Base-by-base conservation (phyloP, 495 filamentous ascomycete genomes). In the Letharia lupina region DNA sequence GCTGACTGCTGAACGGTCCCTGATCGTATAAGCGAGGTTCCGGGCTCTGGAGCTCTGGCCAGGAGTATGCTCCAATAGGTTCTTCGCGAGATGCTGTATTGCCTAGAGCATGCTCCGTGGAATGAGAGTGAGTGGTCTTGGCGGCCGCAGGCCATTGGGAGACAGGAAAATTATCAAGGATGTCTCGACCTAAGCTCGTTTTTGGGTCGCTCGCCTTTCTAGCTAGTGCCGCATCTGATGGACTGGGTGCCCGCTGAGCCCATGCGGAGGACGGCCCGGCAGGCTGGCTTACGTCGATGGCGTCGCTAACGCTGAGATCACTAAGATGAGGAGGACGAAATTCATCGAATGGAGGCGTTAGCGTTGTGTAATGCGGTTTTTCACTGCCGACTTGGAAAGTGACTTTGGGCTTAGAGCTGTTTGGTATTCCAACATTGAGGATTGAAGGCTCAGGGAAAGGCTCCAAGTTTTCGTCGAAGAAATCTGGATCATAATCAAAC, bases 221-320 rank as follows among this genome's bases (percentile, higher is more conserved):
- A 31, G 73, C 73, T 60, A 75, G 64, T 18, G 73, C 73, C 28
- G 73, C 71, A 68, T 75, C 73, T 50, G 73, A 75, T 62, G 73
- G 73, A 52, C 73, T 75, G 33, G 73, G 73, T 56, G 68, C 68
- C 42, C 72, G 72, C 40, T 61, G 52, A 12, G 40, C 18, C 20
- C 28, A 54, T 5, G 59, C 23, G 20, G 33, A 52, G n/a, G 35
- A 39, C 31, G 33, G 31, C 42, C 48, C 62, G 39, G 28, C 16
- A 41, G 60, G 28, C 39, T 63, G 61, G 60, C 59, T 62, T 20
- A 67, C 60, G 47, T 57, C 50, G 40, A 65, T 65, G 9, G 42
- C 65, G 2, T 67, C 57, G 37, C 65, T 67, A 20, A 59, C 40
- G 50, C 48, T 65, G 23, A 65, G 33, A 39, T 56, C 15, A 12